A percentile compares a stretch with the other conserved stretches of the same genome.
These are phyloP conservation scores for Rhododendron ferrugineum DNA, from an alignment of 148 eudicot species.

Conservation along the genomic window DNA sequence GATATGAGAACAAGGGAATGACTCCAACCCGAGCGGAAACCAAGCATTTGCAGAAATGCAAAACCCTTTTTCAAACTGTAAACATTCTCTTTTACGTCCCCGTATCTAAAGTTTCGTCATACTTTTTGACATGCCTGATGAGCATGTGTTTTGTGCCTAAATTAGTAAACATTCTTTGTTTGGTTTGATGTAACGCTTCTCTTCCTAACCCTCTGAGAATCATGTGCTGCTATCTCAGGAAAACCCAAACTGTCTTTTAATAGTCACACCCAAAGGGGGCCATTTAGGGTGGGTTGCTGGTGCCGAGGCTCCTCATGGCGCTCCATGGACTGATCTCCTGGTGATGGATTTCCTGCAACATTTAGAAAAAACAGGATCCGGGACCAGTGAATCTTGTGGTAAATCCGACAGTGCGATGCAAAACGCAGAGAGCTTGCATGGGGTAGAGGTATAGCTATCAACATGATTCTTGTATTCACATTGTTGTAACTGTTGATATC, in stretches of 20 bases:
- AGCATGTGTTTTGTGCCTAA: neutral
- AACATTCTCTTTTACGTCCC: neutral
- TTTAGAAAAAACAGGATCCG: conserved; percentile 35
- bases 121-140: neutral
- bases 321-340: conserved; percentile 91
- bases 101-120: neutral
- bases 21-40: neutral
- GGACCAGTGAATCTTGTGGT: conserved; percentile 14
- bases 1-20: neutral
- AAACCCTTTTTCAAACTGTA: neutral
- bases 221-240: conserved; percentile 41
- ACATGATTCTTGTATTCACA: neutral
- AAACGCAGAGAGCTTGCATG: conserved; percentile 19
- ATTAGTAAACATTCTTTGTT: neutral
- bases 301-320: conserved; percentile 62
- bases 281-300: conserved; percentile 99
- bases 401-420: neutral
- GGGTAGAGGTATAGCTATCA: conserved; percentile 31
- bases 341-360: conserved; percentile 83
- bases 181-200: too few species aligned
- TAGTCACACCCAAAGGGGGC: conserved; percentile 92
- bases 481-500: neutral
- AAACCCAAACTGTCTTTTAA: conserved; percentile 68
- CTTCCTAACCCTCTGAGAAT: neutral
- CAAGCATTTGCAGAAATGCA: neutral